Evolutionary conservation across 2,329 filamentous ascomycete species (phyloP).

Genomic region (Clarireedia homoeocarpa): DNA sequence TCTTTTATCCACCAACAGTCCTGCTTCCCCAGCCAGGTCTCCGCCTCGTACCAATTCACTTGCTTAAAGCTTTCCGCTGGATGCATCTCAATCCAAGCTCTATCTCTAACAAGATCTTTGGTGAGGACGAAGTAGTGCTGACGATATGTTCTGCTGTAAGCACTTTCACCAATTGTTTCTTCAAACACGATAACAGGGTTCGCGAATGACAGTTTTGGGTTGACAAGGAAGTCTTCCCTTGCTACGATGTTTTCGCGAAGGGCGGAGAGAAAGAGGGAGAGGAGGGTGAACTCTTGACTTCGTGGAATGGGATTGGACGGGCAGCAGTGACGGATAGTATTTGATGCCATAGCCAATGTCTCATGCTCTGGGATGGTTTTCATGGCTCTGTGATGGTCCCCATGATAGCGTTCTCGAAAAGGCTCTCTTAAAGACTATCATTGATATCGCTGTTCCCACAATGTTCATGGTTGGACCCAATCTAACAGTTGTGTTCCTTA

Average conservation of each 20-base stretch:
- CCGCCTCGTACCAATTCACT: neutral
- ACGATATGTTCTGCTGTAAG: neutral
- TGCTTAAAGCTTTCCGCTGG: neutral
- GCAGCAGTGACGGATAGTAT: neutral
- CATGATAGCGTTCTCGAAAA: too few relatives aligned
- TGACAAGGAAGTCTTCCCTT: too few relatives aligned
- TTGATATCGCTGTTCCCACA: too few relatives aligned
- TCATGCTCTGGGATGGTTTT: too few relatives aligned
- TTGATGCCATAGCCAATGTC: neutral
- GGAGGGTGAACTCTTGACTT: neutral
- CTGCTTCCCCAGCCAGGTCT: neutral
- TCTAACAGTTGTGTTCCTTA: too few relatives aligned
- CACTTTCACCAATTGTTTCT: neutral
- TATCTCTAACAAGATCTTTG: neutral
- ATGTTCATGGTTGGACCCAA: too few relatives aligned
- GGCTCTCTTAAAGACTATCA: too few relatives aligned
- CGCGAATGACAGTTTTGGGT: too few relatives aligned
- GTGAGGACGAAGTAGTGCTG: neutral
- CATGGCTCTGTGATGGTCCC: too few relatives aligned
- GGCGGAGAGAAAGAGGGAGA: neutral
- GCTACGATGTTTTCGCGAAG: neutral
- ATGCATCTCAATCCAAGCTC: constrained; percentile 1
- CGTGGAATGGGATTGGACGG: neutral
- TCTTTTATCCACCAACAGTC: neutral
- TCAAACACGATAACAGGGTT: neutral